Percentiles rank a stretch among this genome's conserved stretches.
These are phyloP conservation scores for Metschnikowia reukaufii DNA, from an alignment of 805 yeast species.

Conservation along the genomic window DNA sequence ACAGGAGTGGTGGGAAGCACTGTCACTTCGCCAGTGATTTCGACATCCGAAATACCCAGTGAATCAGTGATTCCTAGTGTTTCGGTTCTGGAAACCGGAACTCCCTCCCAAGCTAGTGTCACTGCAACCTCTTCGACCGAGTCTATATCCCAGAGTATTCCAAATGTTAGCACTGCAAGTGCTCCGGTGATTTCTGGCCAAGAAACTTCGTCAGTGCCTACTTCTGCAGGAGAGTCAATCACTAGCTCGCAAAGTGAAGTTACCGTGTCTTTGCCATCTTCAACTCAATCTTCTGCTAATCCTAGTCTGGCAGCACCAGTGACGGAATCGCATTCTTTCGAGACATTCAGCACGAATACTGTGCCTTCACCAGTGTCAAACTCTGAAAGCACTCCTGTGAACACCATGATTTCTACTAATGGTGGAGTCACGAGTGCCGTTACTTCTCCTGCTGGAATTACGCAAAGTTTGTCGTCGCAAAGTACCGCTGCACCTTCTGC, in stretches of 20 bases:
- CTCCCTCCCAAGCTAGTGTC: neutral
- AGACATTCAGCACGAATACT: neutral
- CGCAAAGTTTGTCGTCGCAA: neutral
- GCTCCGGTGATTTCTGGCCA: neutral
- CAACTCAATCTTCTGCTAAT: neutral
- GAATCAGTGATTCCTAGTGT: neutral
- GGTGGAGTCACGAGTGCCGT: constrained; percentile 3
- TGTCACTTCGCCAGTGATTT: neutral
- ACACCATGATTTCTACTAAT: neutral
- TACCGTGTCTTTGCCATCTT: neutral
- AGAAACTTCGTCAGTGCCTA: neutral
- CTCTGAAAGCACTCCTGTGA: neutral
- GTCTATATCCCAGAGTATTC: neutral
- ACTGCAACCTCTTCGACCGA: neutral
- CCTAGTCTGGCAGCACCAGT: neutral
- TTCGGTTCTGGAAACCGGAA: neutral
- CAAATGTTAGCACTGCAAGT: neutral
- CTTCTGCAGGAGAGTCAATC: neutral
- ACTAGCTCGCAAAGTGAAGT: neutral
- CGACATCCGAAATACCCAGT: neutral
- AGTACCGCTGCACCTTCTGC: constrained; percentile 1
- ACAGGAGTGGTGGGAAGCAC: too few species aligned
- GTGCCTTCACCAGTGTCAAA: neutral
- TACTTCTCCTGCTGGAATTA: constrained; percentile 4
- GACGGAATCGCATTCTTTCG: neutral